Base-by-base conservation (phyloP, 2,329 filamentous ascomycete species). In the Amphichorda felina region DNA sequence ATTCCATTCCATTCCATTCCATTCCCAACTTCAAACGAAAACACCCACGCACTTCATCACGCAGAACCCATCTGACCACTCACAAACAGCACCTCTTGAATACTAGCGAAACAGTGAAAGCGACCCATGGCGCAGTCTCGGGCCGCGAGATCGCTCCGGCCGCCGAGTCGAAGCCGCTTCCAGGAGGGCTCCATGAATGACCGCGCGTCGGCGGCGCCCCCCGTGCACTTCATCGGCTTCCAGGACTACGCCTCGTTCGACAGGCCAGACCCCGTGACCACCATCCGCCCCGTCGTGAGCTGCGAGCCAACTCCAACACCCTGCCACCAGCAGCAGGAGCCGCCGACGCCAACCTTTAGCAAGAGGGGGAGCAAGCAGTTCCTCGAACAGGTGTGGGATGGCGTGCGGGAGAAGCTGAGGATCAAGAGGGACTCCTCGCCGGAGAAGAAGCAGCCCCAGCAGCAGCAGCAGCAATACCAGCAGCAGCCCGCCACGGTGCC, bases 141-240 rank as follows among this genome's bases (percentile, higher is more conserved):
- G 21, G n/a, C 21, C 22, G 8, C 21, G 9, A 35, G 25, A 21
- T 10, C 41, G 52, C 58, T 40, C 52, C 60, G 40, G 58, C 47
- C 47, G 22, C 42, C 41, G 37, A 54, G 45, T 41, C 56, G 55
- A 45, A 63, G 74, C 61, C 53, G 75, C 59, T 65, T 93, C 70
- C 49, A 79, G 26, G 87, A 94, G 59, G 87, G 82, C 28, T 89
- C 81, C 49, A 89, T 94, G 83, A 85, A 79, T 50, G 84, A 93
- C 56, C 77, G 82, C 43, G 66, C 73, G 22, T 88, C 82, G 49
- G 70, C 75, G 39, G 72, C 68, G 40, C 85, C 85, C 19, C 83
- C 83, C 0, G 66, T 71, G 30, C 68, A 75, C 28, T 87, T 82
- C 54, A 65, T 82, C 29, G 75, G 55, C 16, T 53, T 56, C 9